Evolutionary conservation across 2,329 filamentous ascomycete genomes (phyloP).

Genomic region (Trichoderma endophyticum): DNA sequence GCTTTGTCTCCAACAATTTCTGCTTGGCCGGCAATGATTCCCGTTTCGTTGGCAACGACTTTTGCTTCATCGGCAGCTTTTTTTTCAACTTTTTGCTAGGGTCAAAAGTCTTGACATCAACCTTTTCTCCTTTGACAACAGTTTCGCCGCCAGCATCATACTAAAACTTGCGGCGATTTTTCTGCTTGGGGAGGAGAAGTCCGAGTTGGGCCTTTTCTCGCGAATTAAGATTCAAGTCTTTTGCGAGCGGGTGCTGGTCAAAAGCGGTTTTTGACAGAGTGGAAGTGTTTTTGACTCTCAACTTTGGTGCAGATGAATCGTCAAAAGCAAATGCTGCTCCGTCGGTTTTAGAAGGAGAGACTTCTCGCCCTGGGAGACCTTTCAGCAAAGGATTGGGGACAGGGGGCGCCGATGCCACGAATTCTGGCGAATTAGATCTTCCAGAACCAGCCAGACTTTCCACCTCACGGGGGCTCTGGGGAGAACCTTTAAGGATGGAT

Average conservation of each 20-base stretch:
- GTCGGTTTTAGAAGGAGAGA: conserved; percentile 38
- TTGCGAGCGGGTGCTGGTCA: conserved; percentile 36
- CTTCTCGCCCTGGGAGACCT: conserved; percentile 39
- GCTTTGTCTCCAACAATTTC: background rate
- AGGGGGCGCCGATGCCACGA: conserved; percentile 15
- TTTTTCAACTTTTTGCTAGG: background rate
- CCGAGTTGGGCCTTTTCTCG: conserved; percentile 32
- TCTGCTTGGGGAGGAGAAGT: conserved; percentile 35
- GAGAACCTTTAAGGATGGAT: conserved; percentile 7
- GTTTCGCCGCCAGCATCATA: conserved; percentile 36
- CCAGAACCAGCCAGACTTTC: conserved; percentile 13
- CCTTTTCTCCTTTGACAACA: conserved; percentile 16
- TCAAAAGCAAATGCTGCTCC: conserved; percentile 35
- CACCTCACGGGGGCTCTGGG: conserved; percentile 18
- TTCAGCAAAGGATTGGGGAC: conserved; percentile 42
- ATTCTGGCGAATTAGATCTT: conserved; percentile 1
- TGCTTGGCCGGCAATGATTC: background rate
- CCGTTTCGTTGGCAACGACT: background rate
- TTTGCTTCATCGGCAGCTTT: background rate
- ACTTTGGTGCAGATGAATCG: conserved; percentile 28
- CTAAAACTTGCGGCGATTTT: conserved; percentile 36
- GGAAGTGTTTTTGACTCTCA: conserved; percentile 32
- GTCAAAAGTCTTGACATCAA: background rate
- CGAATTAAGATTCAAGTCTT: conserved; percentile 28
- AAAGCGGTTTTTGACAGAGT: conserved; percentile 36